Percentiles rank a stretch among this genome's conserved stretches.
phyloP scores from a whole-genome alignment of 2,329 filamentous ascomycete species.

The Sclerotinia borealis region DNA sequence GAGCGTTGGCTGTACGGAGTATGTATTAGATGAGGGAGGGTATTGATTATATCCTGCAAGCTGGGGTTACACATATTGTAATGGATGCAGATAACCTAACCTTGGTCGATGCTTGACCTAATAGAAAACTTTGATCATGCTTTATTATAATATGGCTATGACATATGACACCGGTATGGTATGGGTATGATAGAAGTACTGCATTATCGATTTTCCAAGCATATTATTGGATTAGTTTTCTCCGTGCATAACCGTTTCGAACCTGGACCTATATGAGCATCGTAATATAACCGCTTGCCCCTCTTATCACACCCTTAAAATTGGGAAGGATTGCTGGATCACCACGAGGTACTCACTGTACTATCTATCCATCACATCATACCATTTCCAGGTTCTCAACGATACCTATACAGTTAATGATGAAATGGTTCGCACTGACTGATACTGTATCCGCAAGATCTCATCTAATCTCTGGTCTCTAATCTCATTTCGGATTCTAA shows the following conservation, averaged over 20 bases:
- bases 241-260: not conserved
- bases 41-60: not conserved
- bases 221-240: not conserved
- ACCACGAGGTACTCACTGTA: not conserved
- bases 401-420: not conserved
- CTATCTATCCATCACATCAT: conserved; percentile 15
- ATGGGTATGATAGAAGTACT: not conserved
- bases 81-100: not conserved
- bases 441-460: conserved; percentile 12
- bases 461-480: conserved; percentile 20
- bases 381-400: not conserved
- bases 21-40: not conserved
- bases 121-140: not conserved
- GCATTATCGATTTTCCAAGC: not conserved
- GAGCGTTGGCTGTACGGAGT: not conserved
- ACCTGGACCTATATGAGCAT: conserved; percentile 22
- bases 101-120: not conserved
- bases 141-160: not conserved
- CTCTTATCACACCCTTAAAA: conserved; percentile 12
- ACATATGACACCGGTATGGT: not conserved
- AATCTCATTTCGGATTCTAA: not conserved
- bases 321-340: not conserved
- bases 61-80: not conserved
- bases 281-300: conserved; percentile 23
- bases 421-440: not conserved